Evolutionary conservation across 768 basidiomycete species (phyloP), one percentile per base, ranked within the genome.

Genomic region (Suillus placidus): DNA sequence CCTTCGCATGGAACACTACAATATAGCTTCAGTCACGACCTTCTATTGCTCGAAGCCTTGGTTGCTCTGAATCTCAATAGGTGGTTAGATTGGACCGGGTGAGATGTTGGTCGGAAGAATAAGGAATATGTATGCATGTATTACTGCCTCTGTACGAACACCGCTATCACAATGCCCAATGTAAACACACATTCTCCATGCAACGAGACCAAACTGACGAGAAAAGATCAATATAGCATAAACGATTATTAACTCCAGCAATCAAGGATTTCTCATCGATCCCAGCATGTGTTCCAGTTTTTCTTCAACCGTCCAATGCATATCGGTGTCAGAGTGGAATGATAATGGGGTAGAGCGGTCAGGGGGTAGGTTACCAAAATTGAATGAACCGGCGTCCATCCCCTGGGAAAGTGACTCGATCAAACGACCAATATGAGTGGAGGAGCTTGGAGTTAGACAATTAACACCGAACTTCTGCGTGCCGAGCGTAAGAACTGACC

Each of bases 301-400:
- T 73, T 93, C 92, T 75, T 93, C 92, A 9, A 92, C 84, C 26
- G 88, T 88, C 87, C 88, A 89, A 66, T 87, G 81, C 63, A 81
- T 78, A 62, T 90, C 88, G 67, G 84, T 78, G 51, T 85, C 87
- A 37, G 91, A 87, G 67, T 88, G 80, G 47, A 81, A 60, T 23
- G 90, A 91, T 47, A 86, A 88, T 34, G 90, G 80, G 20, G 84
- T 77, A 23, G 91, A 89, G 69, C 88, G 88, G 61, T 80, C 79
- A 77, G 80, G 72, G 42, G 69, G 64, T 61, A 74, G 68, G 69
- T 80, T 76, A 14, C 87, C 84, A 72, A 94, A 87, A 72, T 94
- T 94, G 82, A 94, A 93, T 43, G 92, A 90, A 55, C 92, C 93
- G 49, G 91, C 83, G 68, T 95, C 93, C 81, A 88, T 87, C 38